phyloP scores from a whole-genome alignment of 2,329 filamentous ascomycete genomes.

The Ophiostoma tasmaniense region DNA sequence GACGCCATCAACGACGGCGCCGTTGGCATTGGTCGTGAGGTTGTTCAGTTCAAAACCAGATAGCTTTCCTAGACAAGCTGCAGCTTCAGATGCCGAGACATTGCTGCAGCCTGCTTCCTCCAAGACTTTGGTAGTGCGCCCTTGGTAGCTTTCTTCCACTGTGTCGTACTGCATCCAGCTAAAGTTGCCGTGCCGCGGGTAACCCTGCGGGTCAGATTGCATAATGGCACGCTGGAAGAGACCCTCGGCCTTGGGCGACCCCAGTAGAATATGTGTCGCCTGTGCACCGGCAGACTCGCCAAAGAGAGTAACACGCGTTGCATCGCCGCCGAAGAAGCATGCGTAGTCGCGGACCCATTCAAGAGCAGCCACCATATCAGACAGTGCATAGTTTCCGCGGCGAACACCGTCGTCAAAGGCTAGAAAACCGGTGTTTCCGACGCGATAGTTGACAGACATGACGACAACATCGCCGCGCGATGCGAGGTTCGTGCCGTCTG shows the following conservation, averaged over 20 bases:
- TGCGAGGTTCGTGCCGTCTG: constrained; percentile 38
- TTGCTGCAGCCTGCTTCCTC: constrained; percentile 23
- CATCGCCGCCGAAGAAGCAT: constrained; percentile 27
- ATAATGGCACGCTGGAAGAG: constrained; percentile 27
- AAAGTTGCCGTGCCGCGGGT: constrained; percentile 19
- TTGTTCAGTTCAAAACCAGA: constrained; percentile 27
- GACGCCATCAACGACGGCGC: constrained; percentile 26
- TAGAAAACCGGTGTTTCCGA: constrained; percentile 26
- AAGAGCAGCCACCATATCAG: constrained; percentile 33
- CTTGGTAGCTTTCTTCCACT: constrained; percentile 21
- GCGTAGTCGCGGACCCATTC: constrained; percentile 35
- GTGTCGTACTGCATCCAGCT: constrained; percentile 22
- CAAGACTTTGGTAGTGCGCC: constrained; percentile 22
- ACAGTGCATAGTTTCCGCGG: constrained; percentile 35
- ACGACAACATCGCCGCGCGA: constrained; percentile 38
- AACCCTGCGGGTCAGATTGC: constrained; percentile 26
- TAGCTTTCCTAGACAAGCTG: constrained; percentile 24
- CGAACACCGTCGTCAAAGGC: constrained; percentile 29
- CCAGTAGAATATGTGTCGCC: constrained; percentile 24
- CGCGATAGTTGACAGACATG: constrained; percentile 35
- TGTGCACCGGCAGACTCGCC: constrained; percentile 29
- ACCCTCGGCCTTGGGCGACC: constrained; percentile 24
- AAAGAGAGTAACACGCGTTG: constrained; percentile 31
- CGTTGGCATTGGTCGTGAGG: constrained; percentile 25
- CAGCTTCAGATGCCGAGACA: constrained; percentile 18